These are phyloP conservation scores for Ascoidea asiatica DNA, from an alignment of 805 yeast species.

Conservation along the genomic window DNA sequence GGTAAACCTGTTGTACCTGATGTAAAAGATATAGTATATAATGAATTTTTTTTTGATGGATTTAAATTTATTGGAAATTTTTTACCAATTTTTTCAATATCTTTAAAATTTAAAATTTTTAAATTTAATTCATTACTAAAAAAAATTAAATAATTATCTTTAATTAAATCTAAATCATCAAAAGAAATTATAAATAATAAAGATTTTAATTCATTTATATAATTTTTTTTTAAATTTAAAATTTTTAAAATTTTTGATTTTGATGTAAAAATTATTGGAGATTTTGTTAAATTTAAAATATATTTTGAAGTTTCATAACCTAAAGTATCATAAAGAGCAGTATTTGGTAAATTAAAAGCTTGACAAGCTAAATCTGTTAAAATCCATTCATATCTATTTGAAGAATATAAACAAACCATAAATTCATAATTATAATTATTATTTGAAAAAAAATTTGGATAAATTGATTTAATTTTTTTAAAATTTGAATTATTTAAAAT, in stretches of 20 bases:
- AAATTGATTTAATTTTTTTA: conserved; percentile 4
- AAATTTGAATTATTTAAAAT: conserved; percentile 13
- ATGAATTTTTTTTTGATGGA: conserved; percentile 29
- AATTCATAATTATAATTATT: conserved; percentile 18
- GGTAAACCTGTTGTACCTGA: conserved; percentile 74
- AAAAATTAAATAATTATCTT: conserved; percentile 2
- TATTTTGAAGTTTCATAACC: conserved; percentile 37
- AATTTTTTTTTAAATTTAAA: conserved; percentile 23
- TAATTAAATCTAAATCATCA: conserved; percentile 6
- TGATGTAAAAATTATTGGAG: conserved; percentile 38
- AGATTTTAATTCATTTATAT: conserved; percentile 9
- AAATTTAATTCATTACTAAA: conserved; percentile 9
- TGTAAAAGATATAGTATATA: conserved; percentile 58
- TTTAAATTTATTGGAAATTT: conserved; percentile 27
- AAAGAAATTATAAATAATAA: conserved; percentile 11
- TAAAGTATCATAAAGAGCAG: conserved; percentile 29
- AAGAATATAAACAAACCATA: conserved; percentile 31
- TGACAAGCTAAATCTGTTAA: conserved; percentile 43
- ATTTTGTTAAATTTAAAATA: conserved; percentile 34
- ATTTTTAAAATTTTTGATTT: conserved; percentile 26
- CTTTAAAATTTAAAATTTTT: conserved; percentile 21
- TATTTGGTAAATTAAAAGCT: conserved; percentile 30
- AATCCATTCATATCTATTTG: conserved; percentile 45
- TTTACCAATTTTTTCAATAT: conserved; percentile 18
- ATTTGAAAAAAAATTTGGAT: conserved; percentile 13